A percentile compares a stretch with the other conserved stretches of the same genome.
Conservation (phyloP, 257 asterid species). For the Solanum sejunctum region DNA sequence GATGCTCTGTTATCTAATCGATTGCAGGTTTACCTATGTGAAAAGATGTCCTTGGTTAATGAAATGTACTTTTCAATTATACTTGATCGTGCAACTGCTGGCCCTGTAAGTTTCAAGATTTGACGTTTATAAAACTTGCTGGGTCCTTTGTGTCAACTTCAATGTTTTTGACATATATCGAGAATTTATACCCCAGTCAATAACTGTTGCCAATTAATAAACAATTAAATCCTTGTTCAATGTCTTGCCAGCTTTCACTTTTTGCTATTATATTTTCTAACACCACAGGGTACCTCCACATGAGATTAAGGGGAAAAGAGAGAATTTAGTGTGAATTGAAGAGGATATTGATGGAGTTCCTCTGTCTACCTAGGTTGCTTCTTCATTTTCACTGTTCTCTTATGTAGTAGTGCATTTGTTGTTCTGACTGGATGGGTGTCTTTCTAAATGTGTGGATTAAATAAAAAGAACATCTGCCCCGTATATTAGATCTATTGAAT, state of each 20-base stretch:
- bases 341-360: not conserved
- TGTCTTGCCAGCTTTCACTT: not conserved
- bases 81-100: constrained; percentile 90
- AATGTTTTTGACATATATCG: not conserved
- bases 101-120: constrained; percentile 69
- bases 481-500: not conserved
- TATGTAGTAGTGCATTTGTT: not conserved
- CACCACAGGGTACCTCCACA: not conserved
- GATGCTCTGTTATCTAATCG: not conserved
- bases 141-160: not conserved
- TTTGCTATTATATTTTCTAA: not conserved
- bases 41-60: constrained; percentile 88
- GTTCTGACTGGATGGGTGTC: not conserved
- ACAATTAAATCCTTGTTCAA: not conserved
- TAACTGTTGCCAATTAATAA: not conserved
- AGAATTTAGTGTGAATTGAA: not conserved
- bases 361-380: not conserved
- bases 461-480: not conserved
- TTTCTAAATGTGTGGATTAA: not conserved
- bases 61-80: constrained; percentile 99
- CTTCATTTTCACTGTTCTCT: not conserved
- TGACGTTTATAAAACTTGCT: not conserved
- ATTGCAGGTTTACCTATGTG: constrained; percentile 81
- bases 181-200: not conserved
- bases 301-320: not conserved